A percentile compares a stretch with the other conserved stretches of the same genome.
Evolutionary conservation across 345 rosid genomes (phyloP).

Genomic region (Rhodamnia rubescens): DNA sequence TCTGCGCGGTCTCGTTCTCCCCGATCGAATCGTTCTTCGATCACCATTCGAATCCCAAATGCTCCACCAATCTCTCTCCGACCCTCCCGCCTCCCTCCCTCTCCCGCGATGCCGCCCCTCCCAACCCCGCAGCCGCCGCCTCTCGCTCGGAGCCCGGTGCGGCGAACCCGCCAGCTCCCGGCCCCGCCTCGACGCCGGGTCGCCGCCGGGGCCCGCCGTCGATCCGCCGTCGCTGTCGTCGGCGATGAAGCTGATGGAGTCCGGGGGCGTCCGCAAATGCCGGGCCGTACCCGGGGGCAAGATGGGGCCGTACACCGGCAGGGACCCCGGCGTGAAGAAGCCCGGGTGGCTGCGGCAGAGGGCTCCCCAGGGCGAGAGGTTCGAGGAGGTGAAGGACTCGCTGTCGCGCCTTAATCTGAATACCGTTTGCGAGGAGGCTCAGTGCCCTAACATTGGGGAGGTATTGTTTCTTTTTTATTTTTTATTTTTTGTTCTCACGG

Average conservation of each 20-base stretch:
- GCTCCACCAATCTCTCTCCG: constrained; percentile 31
- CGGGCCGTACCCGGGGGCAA: constrained; percentile 27
- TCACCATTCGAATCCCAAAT: background rate
- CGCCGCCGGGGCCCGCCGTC: constrained; percentile 6
- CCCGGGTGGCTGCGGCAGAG: constrained; percentile 88
- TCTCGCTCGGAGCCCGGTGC: constrained; percentile 29
- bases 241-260: constrained; percentile 18
- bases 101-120: constrained; percentile 15
- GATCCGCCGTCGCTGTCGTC: constrained; percentile 8
- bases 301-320: constrained; percentile 66
- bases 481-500: background rate
- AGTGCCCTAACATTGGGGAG: constrained; percentile 97
- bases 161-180: background rate
- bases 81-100: constrained; percentile 34
- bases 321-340: constrained; percentile 78
- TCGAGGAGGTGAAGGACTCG: constrained; percentile 63
- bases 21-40: background rate
- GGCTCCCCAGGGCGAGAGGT: constrained; percentile 82
- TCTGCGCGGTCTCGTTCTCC: background rate
- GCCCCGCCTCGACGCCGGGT: background rate
- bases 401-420: constrained; percentile 69
- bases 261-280: constrained; percentile 9
- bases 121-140: background rate
- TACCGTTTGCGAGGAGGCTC: constrained; percentile 96
- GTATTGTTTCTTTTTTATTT: constrained; percentile 2